phyloP scores from a whole-genome alignment of 805 yeast genomes.

The Barnettozyma botsteinii region DNA sequence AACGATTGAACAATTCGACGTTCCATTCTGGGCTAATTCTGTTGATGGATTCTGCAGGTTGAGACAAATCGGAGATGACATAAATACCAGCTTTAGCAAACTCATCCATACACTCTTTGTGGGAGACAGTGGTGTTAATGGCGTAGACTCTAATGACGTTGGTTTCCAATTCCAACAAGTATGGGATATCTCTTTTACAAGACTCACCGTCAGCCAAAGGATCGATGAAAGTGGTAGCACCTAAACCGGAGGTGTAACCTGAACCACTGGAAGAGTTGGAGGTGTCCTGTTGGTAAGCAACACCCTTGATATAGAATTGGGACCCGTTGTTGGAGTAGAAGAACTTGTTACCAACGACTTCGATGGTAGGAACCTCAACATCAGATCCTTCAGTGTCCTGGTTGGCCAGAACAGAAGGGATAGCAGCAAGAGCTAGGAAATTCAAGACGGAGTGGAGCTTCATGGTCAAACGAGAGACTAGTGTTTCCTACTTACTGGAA shows the following conservation, averaged over 20 bases:
- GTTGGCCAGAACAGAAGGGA: conserved; percentile 15
- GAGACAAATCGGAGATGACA: conserved; percentile 75
- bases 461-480: conserved; percentile 1
- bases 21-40: conserved; percentile 70
- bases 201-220: conserved; percentile 58
- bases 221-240: conserved; percentile 40
- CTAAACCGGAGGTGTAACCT: conserved; percentile 11
- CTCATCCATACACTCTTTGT: conserved; percentile 62
- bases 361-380: conserved; percentile 42
- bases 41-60: conserved; percentile 66
- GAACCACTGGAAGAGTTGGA: conserved; percentile 31
- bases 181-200: conserved; percentile 71
- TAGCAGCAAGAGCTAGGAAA: conserved; percentile 2
- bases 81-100: conserved; percentile 78
- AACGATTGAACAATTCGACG: conserved; percentile 59
- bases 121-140: conserved; percentile 58
- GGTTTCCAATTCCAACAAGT: conserved; percentile 52
- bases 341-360: conserved; percentile 61
- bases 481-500: no score
- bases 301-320: conserved; percentile 71
- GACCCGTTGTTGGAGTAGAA: conserved; percentile 63
- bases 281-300: conserved; percentile 70
- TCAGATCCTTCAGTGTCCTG: conserved; percentile 24
- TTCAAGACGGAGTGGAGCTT: conserved; percentile 5
- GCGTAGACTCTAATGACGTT: conserved; percentile 77